Conservation (phyloP, 768 basidiomycete genomes). For the Lactarius vividus region DNA sequence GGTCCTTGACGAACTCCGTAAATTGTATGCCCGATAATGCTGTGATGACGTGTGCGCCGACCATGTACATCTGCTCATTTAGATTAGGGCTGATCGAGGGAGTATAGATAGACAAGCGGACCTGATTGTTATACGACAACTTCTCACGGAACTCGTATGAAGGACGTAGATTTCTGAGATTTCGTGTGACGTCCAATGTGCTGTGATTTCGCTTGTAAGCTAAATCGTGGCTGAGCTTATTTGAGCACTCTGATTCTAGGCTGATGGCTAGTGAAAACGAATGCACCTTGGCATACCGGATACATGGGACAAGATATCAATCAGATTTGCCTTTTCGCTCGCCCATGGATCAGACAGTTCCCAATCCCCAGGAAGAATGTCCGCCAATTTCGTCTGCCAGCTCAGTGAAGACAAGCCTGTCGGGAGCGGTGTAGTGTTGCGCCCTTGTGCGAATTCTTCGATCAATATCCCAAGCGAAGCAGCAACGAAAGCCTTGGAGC, state of each 20-base stretch:
- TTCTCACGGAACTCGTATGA: conserved; percentile 40
- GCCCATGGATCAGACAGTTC: conserved; percentile 43
- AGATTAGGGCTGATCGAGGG: too few species aligned
- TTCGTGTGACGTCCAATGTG: conserved; percentile 13
- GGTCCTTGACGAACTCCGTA: conserved; percentile 41
- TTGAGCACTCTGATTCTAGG: not conserved
- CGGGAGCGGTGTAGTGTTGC: conserved; percentile 39
- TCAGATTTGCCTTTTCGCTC: conserved; percentile 36
- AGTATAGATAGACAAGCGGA: conserved; percentile 10
- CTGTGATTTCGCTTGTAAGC: conserved; percentile 2
- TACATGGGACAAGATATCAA: conserved; percentile 42
- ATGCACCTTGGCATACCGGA: conserved; percentile 41
- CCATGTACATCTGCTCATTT: conserved; percentile 40
- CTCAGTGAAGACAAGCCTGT: conserved; percentile 32
- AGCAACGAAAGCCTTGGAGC: conserved; percentile 42
- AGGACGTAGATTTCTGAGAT: conserved; percentile 36
- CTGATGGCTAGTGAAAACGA: not conserved
- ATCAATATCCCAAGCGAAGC: conserved; percentile 43
- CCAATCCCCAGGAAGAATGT: conserved; percentile 41
- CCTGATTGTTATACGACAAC: conserved; percentile 43
- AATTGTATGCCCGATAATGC: conserved; percentile 36
- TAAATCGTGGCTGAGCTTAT: conserved; percentile 12
- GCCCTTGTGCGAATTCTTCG: conserved; percentile 39
- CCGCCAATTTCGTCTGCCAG: conserved; percentile 39
- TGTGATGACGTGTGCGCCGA: conserved; percentile 36